Evolutionary conservation across 2,329 filamentous ascomycete genomes (phyloP).

Genomic region (Thelonectria discophora): DNA sequence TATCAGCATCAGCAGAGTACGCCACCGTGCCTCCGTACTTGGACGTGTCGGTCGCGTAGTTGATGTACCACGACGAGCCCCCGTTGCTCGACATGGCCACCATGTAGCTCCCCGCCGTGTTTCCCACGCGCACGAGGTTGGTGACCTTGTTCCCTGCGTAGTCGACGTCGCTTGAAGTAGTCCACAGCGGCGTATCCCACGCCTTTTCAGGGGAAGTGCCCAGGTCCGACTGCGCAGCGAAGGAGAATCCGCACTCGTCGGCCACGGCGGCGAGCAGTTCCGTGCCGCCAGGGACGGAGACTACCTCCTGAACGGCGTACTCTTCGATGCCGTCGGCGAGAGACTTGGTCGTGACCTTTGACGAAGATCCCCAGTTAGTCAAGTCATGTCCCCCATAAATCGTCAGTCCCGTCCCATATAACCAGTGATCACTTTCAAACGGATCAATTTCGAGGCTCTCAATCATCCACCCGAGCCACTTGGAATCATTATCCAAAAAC

Average conservation of each 20-base stretch:
- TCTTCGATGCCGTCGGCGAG: slow-evolving; percentile 66
- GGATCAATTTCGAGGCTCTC: slow-evolving; percentile 67
- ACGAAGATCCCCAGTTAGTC: slow-evolving; percentile 61
- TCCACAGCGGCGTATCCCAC: slow-evolving; percentile 59
- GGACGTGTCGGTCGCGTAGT: slow-evolving; percentile 56
- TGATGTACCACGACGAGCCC: slow-evolving; percentile 58
- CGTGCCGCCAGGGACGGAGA: slow-evolving; percentile 58
- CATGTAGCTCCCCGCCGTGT: slow-evolving; percentile 46
- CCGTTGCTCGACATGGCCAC: slow-evolving; percentile 60
- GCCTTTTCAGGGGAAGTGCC: slow-evolving; percentile 53
- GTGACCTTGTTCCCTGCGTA: slow-evolving; percentile 57
- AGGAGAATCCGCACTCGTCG: slow-evolving; percentile 63
- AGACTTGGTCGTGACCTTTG: slow-evolving; percentile 59
- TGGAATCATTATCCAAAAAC: slow-evolving; percentile 57
- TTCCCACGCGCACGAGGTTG: slow-evolving; percentile 61
- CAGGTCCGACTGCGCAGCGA: slow-evolving; percentile 47
- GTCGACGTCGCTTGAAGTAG: slow-evolving; percentile 57
- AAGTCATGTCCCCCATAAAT: slow-evolving; percentile 63
- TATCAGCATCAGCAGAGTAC: slow-evolving; percentile 60
- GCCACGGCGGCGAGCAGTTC: slow-evolving; percentile 61
- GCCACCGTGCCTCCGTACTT: slow-evolving; percentile 58
- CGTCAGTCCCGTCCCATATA: slow-evolving; percentile 68
- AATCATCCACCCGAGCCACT: slow-evolving; percentile 69
- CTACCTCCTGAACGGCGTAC: slow-evolving; percentile 58
- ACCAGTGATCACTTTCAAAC: slow-evolving; percentile 66